A percentile compares a stretch with the other conserved stretches of the same genome.
phyloP scores from a whole-genome alignment of 2,329 filamentous ascomycete species.

The Simplicillium sp. region DNA sequence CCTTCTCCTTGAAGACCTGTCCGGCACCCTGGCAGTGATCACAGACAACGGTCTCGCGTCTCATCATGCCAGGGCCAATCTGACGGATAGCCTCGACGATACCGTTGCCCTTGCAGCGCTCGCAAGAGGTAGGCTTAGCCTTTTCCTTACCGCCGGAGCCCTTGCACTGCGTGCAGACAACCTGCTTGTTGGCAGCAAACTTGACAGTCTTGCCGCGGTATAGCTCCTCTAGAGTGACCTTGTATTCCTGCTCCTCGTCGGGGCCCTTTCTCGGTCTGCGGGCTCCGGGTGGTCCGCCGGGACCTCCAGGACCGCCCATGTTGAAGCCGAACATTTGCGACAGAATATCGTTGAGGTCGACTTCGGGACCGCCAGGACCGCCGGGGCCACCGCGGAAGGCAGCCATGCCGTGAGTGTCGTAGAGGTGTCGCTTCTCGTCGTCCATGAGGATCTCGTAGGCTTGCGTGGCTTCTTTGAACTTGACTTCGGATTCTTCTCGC shows the following conservation, averaged over 20 bases:
- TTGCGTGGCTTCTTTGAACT: slow-evolving; percentile 87
- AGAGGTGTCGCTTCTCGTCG: slow-evolving; percentile 84
- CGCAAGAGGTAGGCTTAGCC: slow-evolving; percentile 73
- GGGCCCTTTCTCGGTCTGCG: slow-evolving; percentile 60
- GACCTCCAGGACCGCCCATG: slow-evolving; percentile 46
- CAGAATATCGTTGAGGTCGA: slow-evolving; percentile 86
- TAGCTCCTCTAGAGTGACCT: slow-evolving; percentile 84
- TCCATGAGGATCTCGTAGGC: slow-evolving; percentile 97
- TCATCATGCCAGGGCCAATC: slow-evolving; percentile 78
- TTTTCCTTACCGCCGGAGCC: slow-evolving; percentile 87
- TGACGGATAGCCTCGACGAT: slow-evolving; percentile 69
- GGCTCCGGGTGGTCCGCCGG: slow-evolving; percentile 42
- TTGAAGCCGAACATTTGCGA: slow-evolving; percentile 85
- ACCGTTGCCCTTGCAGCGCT: slow-evolving; percentile 75
- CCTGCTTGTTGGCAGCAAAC: slow-evolving; percentile 90
- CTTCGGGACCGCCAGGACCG: slow-evolving; percentile 57
- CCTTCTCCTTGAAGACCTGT: slow-evolving; percentile 85
- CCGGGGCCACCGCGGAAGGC: slow-evolving; percentile 76
- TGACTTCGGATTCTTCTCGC: slow-evolving; percentile 75
- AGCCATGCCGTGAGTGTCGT: slow-evolving; percentile 92
- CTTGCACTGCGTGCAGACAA: slow-evolving; percentile 80
- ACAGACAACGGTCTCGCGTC: slow-evolving; percentile 70
- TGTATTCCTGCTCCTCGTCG: slow-evolving; percentile 84
- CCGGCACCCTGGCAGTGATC: slow-evolving; percentile 79
- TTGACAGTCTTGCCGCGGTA: slow-evolving; percentile 99